A percentile compares a stretch with the other conserved stretches of the same genome.
Evolutionary conservation across 805 yeast species (phyloP).

Genomic region (Cyberlindnera petersonii): DNA sequence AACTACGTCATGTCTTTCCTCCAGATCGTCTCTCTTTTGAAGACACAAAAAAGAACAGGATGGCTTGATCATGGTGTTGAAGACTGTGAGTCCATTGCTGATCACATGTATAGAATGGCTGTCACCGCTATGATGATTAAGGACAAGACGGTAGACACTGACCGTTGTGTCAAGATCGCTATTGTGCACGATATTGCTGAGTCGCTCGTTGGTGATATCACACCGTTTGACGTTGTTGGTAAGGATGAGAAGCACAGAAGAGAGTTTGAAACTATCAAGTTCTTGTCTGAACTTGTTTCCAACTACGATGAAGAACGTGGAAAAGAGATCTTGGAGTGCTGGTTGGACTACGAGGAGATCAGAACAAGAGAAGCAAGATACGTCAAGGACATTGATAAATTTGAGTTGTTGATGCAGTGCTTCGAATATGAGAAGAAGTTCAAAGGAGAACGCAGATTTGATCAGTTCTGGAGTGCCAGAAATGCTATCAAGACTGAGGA

Average conservation of each 20-base stretch:
- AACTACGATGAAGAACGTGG: constrained; percentile 66
- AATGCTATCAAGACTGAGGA: constrained; percentile 64
- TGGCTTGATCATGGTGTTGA: constrained; percentile 68
- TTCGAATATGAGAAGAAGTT: constrained; percentile 75
- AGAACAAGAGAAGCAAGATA: constrained; percentile 78
- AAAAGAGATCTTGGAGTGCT: constrained; percentile 59
- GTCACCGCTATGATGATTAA: constrained; percentile 67
- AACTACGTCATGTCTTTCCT: constrained; percentile 55
- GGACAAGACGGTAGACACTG: constrained; percentile 49
- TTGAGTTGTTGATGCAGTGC: constrained; percentile 78
- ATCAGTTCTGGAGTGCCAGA: constrained; percentile 66
- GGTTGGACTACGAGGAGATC: constrained; percentile 89
- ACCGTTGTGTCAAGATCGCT: constrained; percentile 79
- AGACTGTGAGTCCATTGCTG: constrained; percentile 66
- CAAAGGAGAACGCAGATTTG: constrained; percentile 53
- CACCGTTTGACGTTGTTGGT: constrained; percentile 70
- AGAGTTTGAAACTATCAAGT: constrained; percentile 69
- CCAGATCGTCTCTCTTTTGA: constrained; percentile 67
- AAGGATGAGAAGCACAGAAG: constrained; percentile 82
- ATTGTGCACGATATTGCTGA: constrained; percentile 94
- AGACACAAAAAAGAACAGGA: constrained; percentile 84
- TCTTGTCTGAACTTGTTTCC: constrained; percentile 53
- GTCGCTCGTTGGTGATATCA: constrained; percentile 89
- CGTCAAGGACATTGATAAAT: constrained; percentile 92
- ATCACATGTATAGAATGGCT: constrained; percentile 95